Evolutionary conservation across 2,329 filamentous ascomycete species (phyloP), one percentile per base, ranked within the genome.

Genomic region (Xylariaceae sp.): DNA sequence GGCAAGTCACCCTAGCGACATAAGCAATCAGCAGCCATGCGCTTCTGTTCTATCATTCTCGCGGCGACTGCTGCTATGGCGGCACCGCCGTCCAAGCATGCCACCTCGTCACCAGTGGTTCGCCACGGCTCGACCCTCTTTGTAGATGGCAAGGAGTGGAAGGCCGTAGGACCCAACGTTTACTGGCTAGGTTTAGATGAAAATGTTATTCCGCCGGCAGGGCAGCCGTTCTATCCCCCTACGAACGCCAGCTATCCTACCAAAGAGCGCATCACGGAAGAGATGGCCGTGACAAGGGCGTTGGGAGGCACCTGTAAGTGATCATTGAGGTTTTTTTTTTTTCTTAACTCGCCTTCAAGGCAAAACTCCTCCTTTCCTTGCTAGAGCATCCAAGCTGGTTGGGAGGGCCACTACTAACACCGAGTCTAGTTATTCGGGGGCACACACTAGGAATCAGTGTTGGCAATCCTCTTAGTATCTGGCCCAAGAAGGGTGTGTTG

Each of bases 131-230:
- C 67, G 1, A 54, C 44, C 2, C 58, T 73, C 14, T 44, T 63
- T 1, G 64, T 72, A 10, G 56, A 65, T 37, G 66, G 65, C 14
- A 61, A 68, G 39, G 58, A 50, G 5, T 75, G 70, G 69, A 71
- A 67, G 42, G 67, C 68, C 1, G 67, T 70, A 14, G 72, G 71
- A 0, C 67, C 70, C n/a, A 75, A 75, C 49, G 62, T 74, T 12
- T 75, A 76, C 61, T 75, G 72, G 71, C 66, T 75, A 8, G 72
- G 71, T 2, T 64, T 75, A 1, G 72, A 75, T 55, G 72, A 76
- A 55, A 75, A 75, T 54, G 70, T 76, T 11, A 60, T 63, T 2
- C 72, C 71, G 5, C 66, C 70, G 0, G 52, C 55, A 1, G 70
- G 68, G 5, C 57, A 67, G 47, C 72, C 72, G n/a, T 74, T 66